Conservation (phyloP, 1,284 basidiomycete species). For the Pholiota adiposa region DNA sequence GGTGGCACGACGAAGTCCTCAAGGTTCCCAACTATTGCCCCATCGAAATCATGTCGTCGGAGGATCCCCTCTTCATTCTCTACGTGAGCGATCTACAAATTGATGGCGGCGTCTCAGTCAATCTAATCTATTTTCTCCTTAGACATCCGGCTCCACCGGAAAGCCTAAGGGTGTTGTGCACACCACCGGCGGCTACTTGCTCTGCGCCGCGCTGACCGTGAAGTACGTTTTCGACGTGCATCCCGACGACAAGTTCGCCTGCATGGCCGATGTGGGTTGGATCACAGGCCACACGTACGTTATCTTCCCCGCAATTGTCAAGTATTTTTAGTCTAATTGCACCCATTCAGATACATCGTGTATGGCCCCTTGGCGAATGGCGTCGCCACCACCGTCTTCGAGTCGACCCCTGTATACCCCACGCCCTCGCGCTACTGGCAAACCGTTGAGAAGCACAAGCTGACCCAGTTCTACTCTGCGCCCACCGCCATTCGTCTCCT, state of each 20-base stretch:
- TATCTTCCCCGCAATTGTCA: conserved; percentile 8
- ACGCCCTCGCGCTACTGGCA: conserved; percentile 98
- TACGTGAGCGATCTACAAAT: conserved; percentile 65
- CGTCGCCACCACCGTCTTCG: conserved; percentile 92
- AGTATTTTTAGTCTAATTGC: conserved; percentile 11
- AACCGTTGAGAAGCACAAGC: conserved; percentile 89
- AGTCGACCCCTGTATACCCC: conserved; percentile 97
- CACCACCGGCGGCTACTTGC: conserved; percentile 92
- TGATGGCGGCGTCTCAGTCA: background rate
- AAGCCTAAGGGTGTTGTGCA: conserved; percentile 98
- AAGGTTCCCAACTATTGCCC: conserved; percentile 92
- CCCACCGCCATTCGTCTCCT: conserved; percentile 94
- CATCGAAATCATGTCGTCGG: conserved; percentile 84
- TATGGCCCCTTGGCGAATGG: conserved; percentile 95
- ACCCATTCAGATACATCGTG: conserved; percentile 76
- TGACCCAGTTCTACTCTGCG: conserved; percentile 95
- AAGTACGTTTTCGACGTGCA: conserved; percentile 97
- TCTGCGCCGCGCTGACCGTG: conserved; percentile 89
- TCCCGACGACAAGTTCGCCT: conserved; percentile 89
- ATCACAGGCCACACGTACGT: conserved; percentile 94
- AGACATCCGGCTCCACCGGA: conserved; percentile 93
- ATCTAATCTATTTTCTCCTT: background rate
- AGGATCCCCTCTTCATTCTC: conserved; percentile 98
- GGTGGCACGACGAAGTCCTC: conserved; percentile 94
- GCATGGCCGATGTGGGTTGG: conserved; percentile 99